A percentile compares a stretch with the other conserved stretches of the same genome.
Evolutionary conservation across 1,284 basidiomycete genomes (phyloP).

Genomic region (Rhizopogon parksii): DNA sequence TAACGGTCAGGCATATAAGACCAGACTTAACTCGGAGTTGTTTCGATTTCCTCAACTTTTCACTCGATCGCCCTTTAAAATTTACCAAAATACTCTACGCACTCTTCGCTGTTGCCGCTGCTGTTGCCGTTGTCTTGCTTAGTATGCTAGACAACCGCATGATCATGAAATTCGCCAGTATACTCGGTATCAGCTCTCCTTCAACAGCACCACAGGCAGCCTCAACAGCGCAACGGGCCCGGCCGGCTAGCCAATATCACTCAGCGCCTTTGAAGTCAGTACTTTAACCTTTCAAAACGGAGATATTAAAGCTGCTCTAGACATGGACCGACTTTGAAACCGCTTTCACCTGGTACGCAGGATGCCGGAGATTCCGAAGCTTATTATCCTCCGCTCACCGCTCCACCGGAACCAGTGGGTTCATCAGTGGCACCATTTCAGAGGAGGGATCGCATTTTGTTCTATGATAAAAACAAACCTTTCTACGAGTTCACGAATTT

Average conservation of each 20-base stretch:
- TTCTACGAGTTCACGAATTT: slow-evolving; percentile 68
- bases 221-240: slow-evolving; percentile 15
- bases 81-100: slow-evolving; percentile 25
- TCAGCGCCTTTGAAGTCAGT: slow-evolving; percentile 13
- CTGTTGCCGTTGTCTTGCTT: slow-evolving; percentile 18
- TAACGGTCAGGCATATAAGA: slow-evolving; percentile 20
- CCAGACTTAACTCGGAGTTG: neutral
- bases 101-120: slow-evolving; percentile 14
- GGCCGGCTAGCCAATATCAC: slow-evolving; percentile 23
- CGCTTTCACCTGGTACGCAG: slow-evolving; percentile 6
- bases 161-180: slow-evolving; percentile 28
- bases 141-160: slow-evolving; percentile 30
- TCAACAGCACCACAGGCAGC: slow-evolving; percentile 17
- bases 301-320: neutral
- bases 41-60: slow-evolving; percentile 3
- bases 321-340: slow-evolving; percentile 12
- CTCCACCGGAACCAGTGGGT: slow-evolving; percentile 23
- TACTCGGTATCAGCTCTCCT: slow-evolving; percentile 21
- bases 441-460: slow-evolving; percentile 37
- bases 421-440: slow-evolving; percentile 26
- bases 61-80: slow-evolving; percentile 11
- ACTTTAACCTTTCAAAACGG: neutral
- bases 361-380: slow-evolving; percentile 8
- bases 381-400: slow-evolving; percentile 29
- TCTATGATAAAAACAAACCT: slow-evolving; percentile 55